These are phyloP conservation scores for Ilex aquifolium DNA, from an alignment of 257 asterid genomes.

Conservation along the genomic window DNA sequence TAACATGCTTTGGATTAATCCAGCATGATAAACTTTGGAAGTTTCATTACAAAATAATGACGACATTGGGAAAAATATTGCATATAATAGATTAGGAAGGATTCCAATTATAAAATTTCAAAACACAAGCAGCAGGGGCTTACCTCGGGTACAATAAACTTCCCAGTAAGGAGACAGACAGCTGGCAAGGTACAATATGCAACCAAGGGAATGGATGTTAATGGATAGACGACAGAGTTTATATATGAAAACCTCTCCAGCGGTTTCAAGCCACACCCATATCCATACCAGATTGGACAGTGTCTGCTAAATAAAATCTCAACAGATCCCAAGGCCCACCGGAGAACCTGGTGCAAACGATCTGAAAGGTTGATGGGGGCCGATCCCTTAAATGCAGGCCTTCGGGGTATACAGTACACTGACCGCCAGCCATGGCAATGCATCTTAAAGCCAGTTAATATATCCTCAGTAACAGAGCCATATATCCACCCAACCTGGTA, in stretches of 20 bases:
- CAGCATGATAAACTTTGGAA: too few species aligned
- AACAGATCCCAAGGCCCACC: conserved; percentile 39
- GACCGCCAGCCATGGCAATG: conserved; percentile 42
- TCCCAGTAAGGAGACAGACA: conserved; percentile 31
- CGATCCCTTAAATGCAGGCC: conserved; percentile 44
- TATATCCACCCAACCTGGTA: conserved; percentile 35
- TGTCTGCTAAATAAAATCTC: conserved; percentile 44
- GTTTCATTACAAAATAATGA: too few species aligned
- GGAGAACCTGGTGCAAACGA: conserved; percentile 34
- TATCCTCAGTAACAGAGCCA: conserved; percentile 36
- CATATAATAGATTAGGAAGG: too few species aligned
- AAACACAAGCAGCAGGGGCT: conserved; percentile 40
- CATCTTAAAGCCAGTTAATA: conserved; percentile 36
- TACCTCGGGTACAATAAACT: conserved; percentile 36
- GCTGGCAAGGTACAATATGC: conserved; percentile 38
- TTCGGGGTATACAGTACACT: conserved; percentile 44
- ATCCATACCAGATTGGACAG: conserved; percentile 49
- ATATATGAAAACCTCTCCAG: conserved; percentile 44
- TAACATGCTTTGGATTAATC: too few species aligned
- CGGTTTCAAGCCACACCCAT: conserved; percentile 46
- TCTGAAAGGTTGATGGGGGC: conserved; percentile 39
- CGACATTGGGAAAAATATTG: too few species aligned
- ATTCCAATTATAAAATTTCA: conserved; percentile 16
- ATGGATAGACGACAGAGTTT: conserved; percentile 30
- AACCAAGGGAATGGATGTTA: conserved; percentile 29